phyloP scores from a whole-genome alignment of 768 basidiomycete species.

The Gymnopilus dilepis region DNA sequence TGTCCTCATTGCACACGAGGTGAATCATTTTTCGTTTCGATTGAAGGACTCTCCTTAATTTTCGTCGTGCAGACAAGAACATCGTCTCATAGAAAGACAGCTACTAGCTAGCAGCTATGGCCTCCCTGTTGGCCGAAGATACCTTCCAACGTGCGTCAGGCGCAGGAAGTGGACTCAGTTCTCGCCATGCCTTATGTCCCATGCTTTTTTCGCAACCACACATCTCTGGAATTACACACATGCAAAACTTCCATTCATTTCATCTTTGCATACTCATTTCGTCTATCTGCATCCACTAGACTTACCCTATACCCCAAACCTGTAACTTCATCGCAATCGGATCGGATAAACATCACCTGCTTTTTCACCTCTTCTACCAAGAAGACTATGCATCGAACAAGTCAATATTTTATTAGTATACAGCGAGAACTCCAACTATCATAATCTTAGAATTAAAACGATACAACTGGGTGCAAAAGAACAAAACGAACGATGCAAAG shows the following conservation, averaged over 20 bases:
- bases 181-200: neutral
- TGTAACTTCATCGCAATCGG: neutral
- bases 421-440: neutral
- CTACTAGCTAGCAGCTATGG: neutral
- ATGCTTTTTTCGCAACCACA: neutral
- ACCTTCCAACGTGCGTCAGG: neutral
- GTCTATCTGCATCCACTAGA: neutral
- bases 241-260: neutral
- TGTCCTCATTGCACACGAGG: constrained; percentile 23
- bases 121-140: neutral
- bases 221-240: neutral
- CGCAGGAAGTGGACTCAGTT: neutral
- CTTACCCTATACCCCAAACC: neutral
- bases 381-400: neutral
- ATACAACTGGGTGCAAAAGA: constrained; percentile 1
- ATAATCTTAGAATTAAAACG: neutral
- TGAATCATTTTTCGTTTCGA: constrained; percentile 18
- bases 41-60: no score
- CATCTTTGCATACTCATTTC: neutral
- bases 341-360: neutral
- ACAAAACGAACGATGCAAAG: neutral
- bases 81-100: neutral
- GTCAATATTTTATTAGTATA: constrained; percentile 15
- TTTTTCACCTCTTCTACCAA: neutral
- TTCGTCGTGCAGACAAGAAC: neutral